phyloP scores from a whole-genome alignment of 78 protist genomes.

The Planoprotostelium fungivorum region DNA sequence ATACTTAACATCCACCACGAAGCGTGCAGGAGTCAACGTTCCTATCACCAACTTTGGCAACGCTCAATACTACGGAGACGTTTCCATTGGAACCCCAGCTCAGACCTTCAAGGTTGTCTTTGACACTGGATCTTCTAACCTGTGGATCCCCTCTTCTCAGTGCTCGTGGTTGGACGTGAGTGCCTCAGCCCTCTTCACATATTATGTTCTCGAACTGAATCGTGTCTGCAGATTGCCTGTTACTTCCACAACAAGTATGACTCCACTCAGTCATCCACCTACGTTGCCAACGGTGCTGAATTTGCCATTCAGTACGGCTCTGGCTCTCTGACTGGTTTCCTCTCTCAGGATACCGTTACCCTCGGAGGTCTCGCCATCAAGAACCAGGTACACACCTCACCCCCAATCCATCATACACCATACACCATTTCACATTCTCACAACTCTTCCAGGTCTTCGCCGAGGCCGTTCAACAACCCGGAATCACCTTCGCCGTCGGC shows the following conservation, averaged over 20 bases:
- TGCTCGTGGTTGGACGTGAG: constrained; percentile 12
- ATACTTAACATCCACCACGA: neutral
- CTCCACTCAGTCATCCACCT: constrained; percentile 65
- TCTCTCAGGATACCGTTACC: constrained; percentile 65
- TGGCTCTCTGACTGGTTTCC: constrained; percentile 88
- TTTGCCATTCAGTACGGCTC: constrained; percentile 91
- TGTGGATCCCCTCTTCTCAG: constrained; percentile 83
- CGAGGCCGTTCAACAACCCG: constrained; percentile 89
- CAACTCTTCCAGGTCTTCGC: constrained; percentile 63
- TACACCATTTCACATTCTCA: constrained; percentile 33
- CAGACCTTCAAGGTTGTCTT: constrained; percentile 90
- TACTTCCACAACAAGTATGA: constrained; percentile 81
- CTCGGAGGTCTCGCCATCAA: constrained; percentile 72
- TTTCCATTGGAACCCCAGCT: constrained; percentile 93
- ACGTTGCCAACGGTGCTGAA: constrained; percentile 72
- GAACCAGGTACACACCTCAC: constrained; percentile 11
- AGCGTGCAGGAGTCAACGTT: neutral
- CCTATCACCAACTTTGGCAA: neutral
- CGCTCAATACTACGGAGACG: constrained; percentile 92
- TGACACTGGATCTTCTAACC: constrained; percentile 97
- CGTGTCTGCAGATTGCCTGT: constrained; percentile 58
- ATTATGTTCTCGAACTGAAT: too few species aligned
- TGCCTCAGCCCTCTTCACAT: too few species aligned
- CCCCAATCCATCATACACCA: neutral
- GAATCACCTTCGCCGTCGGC: constrained; percentile 87